These are phyloP conservation scores for Apophysomyces sp. DNA, from an alignment of 371 early-diverging fungal species.

Conservation along the genomic window DNA sequence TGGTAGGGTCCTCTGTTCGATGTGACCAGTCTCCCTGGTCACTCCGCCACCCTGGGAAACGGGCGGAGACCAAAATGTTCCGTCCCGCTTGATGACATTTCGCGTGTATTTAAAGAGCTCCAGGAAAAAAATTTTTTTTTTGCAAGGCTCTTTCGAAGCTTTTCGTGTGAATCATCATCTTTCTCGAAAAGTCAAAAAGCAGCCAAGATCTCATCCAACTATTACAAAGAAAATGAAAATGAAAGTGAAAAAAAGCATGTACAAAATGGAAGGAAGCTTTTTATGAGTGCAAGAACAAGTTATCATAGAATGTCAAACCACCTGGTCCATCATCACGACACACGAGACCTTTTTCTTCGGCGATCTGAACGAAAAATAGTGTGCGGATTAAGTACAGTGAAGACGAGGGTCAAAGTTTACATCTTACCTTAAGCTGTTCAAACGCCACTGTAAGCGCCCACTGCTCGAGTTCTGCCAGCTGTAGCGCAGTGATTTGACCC, in stretches of 20 bases:
- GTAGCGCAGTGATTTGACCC: conserved; percentile 61
- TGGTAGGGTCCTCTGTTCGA: too few species aligned
- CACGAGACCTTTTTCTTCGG: conserved; percentile 73
- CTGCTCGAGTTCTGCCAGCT: conserved; percentile 68
- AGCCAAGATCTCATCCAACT: conserved; percentile 11
- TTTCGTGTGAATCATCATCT: conserved; percentile 6
- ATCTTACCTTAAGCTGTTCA: conserved; percentile 75
- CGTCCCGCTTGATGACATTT: too few species aligned
- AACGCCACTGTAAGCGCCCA: conserved; percentile 65
- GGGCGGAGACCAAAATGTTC: too few species aligned
- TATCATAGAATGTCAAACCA: conserved; percentile 82
- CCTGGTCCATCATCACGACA: conserved; percentile 88
- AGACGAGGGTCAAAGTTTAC: neutral
- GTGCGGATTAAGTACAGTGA: neutral
- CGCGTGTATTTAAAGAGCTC: neutral
- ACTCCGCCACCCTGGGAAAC: too few species aligned
- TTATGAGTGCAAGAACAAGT: conserved; percentile 43
- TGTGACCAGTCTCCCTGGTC: too few species aligned
- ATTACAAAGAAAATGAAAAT: conserved; percentile 10
- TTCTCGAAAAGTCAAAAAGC: conserved; percentile 13
- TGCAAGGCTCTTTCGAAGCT: conserved; percentile 18
- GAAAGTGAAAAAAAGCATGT: conserved; percentile 11
- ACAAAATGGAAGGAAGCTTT: neutral
- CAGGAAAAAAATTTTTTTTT: neutral
- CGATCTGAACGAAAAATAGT: conserved; percentile 50